phyloP scores from a whole-genome alignment of 129 eudicot genomes.

The Mikania micrantha region DNA sequence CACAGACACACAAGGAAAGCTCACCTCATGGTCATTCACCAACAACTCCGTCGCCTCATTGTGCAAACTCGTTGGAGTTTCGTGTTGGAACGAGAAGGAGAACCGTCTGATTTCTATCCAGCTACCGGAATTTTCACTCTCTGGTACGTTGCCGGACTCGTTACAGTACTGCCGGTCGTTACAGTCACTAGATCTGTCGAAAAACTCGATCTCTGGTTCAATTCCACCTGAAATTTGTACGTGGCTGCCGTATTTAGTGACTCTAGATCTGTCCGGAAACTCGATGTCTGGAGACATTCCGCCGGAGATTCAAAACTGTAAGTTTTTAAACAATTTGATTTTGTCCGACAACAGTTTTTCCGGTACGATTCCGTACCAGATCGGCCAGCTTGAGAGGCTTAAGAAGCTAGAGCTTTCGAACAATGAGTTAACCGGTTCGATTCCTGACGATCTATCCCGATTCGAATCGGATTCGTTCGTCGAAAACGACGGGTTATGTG shows the following conservation, averaged over 20 bases:
- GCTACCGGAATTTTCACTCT: conserved; percentile 42
- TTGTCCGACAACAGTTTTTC: conserved; percentile 44
- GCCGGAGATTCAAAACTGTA: conserved; percentile 42
- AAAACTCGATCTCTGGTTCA: conserved; percentile 48
- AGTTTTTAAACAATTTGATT: conserved; percentile 48
- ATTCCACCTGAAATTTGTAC: conserved; percentile 55
- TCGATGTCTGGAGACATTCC: conserved; percentile 53
- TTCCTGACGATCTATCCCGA: conserved; percentile 46
- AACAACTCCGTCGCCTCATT: conserved; percentile 44
- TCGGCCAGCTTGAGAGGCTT: conserved; percentile 55
- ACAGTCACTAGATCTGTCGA: conserved; percentile 64
- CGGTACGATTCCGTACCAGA: conserved; percentile 50
- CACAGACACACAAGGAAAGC: conserved; percentile 35
- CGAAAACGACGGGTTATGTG: conserved; percentile 66
- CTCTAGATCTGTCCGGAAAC: conserved; percentile 64
- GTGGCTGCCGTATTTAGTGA: conserved; percentile 74
- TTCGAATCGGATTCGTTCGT: conserved; percentile 30
- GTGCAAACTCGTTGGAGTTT: conserved; percentile 55
- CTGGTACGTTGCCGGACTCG: conserved; percentile 53
- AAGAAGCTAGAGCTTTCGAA: conserved; percentile 40
- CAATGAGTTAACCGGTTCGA: conserved; percentile 48
- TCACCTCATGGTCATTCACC: conserved; percentile 50
- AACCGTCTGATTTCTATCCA: conserved; percentile 50
- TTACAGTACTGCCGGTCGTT: conserved; percentile 54
- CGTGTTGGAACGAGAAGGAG: conserved; percentile 77